Evolutionary conservation across 2,329 filamentous ascomycete genomes (phyloP).

Genomic region (Ophiostoma quercus): DNA sequence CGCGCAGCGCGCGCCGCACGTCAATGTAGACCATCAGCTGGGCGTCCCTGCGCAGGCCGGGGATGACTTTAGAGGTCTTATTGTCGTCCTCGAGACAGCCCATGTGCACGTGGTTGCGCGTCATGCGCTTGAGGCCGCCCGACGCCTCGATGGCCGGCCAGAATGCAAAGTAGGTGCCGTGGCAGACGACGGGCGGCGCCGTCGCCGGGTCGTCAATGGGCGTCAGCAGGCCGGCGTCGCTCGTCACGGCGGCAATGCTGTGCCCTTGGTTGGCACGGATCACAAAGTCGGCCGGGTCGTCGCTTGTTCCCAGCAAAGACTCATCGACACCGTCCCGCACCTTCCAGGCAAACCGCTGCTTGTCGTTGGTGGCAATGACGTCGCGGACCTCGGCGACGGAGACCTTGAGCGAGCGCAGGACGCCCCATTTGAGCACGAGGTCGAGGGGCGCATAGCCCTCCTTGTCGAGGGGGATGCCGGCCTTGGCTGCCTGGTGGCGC

Average conservation of each 20-base stretch:
- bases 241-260: constrained; percentile 64
- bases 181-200: constrained; percentile 65
- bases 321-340: constrained; percentile 37
- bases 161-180: constrained; percentile 81
- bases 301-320: constrained; percentile 26
- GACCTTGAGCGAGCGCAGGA: constrained; percentile 63
- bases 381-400: constrained; percentile 67
- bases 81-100: constrained; percentile 38
- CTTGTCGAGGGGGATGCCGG: constrained; percentile 52
- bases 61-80: constrained; percentile 40
- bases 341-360: constrained; percentile 83
- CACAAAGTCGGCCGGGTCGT: constrained; percentile 59
- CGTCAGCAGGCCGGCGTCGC: constrained; percentile 59
- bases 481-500: constrained; percentile 52
- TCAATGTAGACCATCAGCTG: constrained; percentile 76
- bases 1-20: constrained; percentile 56
- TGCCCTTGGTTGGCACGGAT: constrained; percentile 97
- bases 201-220: constrained; percentile 58
- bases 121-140: constrained; percentile 77
- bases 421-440: constrained; percentile 51
- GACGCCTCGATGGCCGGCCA: constrained; percentile 70
- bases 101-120: constrained; percentile 84
- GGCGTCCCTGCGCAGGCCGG: constrained; percentile 73
- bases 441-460: constrained; percentile 57
- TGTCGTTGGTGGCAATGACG: constrained; percentile 71